Base-by-base conservation (phyloP, 805 yeast genomes). In the Ascoidea tarda region DNA sequence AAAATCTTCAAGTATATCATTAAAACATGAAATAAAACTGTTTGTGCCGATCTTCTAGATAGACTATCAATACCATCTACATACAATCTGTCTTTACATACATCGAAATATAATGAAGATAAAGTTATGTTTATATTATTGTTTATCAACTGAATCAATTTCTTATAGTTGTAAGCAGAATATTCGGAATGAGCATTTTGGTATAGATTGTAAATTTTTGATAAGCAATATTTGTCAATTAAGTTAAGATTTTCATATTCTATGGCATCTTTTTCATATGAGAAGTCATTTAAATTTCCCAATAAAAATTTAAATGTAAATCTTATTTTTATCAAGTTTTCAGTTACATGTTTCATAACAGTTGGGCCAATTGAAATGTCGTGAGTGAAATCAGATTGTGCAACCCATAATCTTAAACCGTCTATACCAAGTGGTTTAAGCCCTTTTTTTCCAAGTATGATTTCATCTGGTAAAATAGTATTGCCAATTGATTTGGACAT, bases 401-500 rank as follows among this genome's bases (percentile, higher is more conserved):
- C 96, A 6, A 84, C 87, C 85, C 96, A 84, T 53, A 90, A 71
- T 59, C 99, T 74, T 55, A 93, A 69, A 0, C 99, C 99, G 64
- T 90, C 98, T 16, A 87, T 77, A 8, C 99, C 98, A 21, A 91
- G 68, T 12, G 81, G 72, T 1, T 88, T 69, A 6, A 67, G 65
- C 5, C 75, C 69, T 51, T 67, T 66, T 54, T 72, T 71, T 2
- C 95, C 95, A 45, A 76, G 68, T 44, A 91, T 77, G 6, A 88
- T 77, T 44, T 79, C 79, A 4, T 60, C 60, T 0, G 98, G 98
- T 1, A 76, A 64, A 21, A 90, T 76, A 0, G 81, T 81, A 59
- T 93, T 93, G 0, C 97, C 96, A 46, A 85, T 67, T 0, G 96
- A 87, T 63, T 93, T 93, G 4, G 97, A 90, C 98, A 91, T 91